Evolutionary conservation across 768 basidiomycete genomes (phyloP), one percentile per base, ranked within the genome.

Genomic region (Gloeopeniophorella convolvens): DNA sequence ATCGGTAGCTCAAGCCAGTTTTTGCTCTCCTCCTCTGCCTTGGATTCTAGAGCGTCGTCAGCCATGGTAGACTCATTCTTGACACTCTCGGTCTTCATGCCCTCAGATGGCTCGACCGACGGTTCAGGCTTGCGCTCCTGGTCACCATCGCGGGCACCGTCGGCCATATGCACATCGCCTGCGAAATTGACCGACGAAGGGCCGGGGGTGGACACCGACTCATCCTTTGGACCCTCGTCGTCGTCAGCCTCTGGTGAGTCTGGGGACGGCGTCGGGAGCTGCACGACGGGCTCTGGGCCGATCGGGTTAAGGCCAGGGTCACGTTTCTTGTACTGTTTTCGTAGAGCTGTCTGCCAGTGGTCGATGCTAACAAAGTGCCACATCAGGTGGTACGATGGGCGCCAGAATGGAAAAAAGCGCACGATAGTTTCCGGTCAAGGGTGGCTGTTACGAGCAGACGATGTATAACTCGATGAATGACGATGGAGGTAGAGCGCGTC

Each of bases 361-460:
- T 85, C 80, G 42, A 76, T 60, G 30, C 88, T 90, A 58, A 49
- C 49, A 56, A 16, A 54, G 33, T 32, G 10, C 10, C 18, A 45
- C 5, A 41, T 44, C 15, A 28, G 27, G 32, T n/a, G 39, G 24
- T 30, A 53, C 58, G 42, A 59, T 43, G 68, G 27, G 58, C 23
- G 32, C 51, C 43, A 28, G 41, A 23, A 37, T 45, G 35, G 15
- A 52, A 28, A 41, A n/a, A 18, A 12, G 67, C 85, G 63, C 66
- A 89, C 87, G 75, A 73, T 59, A 86, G 77, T 70, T 88, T 89
- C 53, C 86, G 73, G 71, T 92, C 89, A 61, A 85, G 84, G 12
- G 87, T 83, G 52, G 90, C 74, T 16, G 80, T 77, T 60, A 79
- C 78, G 51, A 92, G 74, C 45, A 92, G 67, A 43, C 84, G 74